These are phyloP conservation scores for Golubevia pallescens DNA, from an alignment of 1,284 basidiomycete genomes.

Conservation along the genomic window DNA sequence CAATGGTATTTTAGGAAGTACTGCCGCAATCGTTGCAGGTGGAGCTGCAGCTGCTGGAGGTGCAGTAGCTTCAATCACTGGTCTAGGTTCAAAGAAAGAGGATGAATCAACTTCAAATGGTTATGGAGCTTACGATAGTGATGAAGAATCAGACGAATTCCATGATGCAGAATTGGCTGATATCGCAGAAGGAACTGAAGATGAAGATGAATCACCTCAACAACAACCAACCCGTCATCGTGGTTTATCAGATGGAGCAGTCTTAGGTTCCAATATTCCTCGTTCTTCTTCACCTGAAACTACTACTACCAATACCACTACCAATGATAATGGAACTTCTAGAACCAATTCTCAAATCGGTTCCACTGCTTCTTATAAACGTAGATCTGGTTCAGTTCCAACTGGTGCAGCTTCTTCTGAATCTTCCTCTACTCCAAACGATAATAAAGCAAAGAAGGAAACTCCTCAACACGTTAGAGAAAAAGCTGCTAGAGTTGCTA, in stretches of 20 bases:
- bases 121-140: conserved; percentile 9
- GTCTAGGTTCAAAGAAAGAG: conserved; percentile 1
- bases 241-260: not conserved
- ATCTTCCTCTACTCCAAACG: not conserved
- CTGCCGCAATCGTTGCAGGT: conserved; percentile 4
- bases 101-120: conserved; percentile 1
- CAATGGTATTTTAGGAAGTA: not conserved
- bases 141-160: conserved; percentile 31
- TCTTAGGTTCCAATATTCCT: conserved; percentile 6
- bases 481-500: conserved; percentile 46
- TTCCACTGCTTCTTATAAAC: conserved; percentile 7
- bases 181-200: conserved; percentile 43
- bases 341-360: conserved; percentile 8
- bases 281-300: conserved; percentile 10
- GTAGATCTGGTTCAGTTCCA: conserved; percentile 20
- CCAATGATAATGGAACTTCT: conserved; percentile 24
- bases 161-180: conserved; percentile 47
- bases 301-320: not conserved
- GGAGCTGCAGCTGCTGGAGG: conserved; percentile 4
- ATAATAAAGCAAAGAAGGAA: conserved; percentile 26
- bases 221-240: conserved; percentile 7
- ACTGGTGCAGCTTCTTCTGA: not conserved
- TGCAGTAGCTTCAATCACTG: conserved; percentile 11
- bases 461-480: conserved; percentile 28
- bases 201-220: conserved; percentile 20